Evolutionary conservation across 192 early-diverging fungal genomes (phyloP).

Genomic region (Tieghemiomyces parasiticus): DNA sequence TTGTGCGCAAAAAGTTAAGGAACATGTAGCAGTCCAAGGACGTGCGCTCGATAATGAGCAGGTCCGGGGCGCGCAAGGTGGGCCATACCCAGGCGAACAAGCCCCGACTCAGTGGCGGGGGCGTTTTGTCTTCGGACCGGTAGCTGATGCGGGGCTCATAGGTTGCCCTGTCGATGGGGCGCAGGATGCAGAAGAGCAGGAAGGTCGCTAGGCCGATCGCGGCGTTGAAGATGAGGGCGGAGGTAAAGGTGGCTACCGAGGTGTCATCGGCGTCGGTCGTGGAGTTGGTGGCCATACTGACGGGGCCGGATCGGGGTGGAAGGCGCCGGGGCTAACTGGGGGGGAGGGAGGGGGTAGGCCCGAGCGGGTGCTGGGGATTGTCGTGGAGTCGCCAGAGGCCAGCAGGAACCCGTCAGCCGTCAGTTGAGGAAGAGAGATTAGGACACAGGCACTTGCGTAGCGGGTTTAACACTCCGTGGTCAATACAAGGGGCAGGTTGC

Average conservation of each 20-base stretch:
- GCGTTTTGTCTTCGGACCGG: slow-evolving; percentile 34
- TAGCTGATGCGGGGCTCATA: slow-evolving; percentile 60
- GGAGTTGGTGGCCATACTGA: too few species aligned
- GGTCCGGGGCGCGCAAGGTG: slow-evolving; percentile 33
- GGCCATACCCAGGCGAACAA: slow-evolving; percentile 43
- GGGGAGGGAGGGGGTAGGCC: too few species aligned
- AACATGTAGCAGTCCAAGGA: slow-evolving; percentile 71
- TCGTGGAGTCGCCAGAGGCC: too few species aligned
- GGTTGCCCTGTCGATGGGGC: slow-evolving; percentile 43
- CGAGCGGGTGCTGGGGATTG: too few species aligned
- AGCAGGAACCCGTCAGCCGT: too few species aligned
- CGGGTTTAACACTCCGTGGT: too few species aligned
- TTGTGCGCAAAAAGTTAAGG: slow-evolving; percentile 50
- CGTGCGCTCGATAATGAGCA: slow-evolving; percentile 32
- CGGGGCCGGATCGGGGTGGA: too few species aligned
- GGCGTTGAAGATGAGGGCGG: slow-evolving; percentile 53
- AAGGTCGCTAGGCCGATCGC: slow-evolving; percentile 33
- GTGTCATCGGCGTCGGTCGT: too few species aligned
- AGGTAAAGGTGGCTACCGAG: slow-evolving; percentile 47
- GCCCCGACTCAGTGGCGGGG: slow-evolving; percentile 31
- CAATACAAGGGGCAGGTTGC: too few species aligned
- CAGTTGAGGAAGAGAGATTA: too few species aligned
- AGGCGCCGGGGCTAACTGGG: too few species aligned
- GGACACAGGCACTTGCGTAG: too few species aligned
- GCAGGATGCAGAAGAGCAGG: slow-evolving; percentile 43